Percentiles rank a stretch among this genome's conserved stretches.
These are phyloP conservation scores for Nigrograna mackinnonii DNA, from an alignment of 2,329 filamentous ascomycete genomes.

Conservation along the genomic window DNA sequence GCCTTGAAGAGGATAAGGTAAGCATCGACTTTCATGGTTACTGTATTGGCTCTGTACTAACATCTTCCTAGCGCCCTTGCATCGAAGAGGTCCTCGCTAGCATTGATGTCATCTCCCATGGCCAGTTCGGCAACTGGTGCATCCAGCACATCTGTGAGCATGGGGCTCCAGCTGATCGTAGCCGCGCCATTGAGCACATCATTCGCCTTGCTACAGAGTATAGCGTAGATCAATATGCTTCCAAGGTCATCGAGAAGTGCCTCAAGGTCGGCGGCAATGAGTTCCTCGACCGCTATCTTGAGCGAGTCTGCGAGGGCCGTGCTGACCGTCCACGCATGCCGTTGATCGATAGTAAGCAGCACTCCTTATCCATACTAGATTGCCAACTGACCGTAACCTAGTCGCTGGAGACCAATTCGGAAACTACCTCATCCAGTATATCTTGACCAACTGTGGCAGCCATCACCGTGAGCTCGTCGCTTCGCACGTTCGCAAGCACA, in stretches of 20 bases:
- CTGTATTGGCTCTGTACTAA: background rate
- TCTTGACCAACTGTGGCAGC: constrained; percentile 82
- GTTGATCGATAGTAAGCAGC: constrained; percentile 78
- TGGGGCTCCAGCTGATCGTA: constrained; percentile 86
- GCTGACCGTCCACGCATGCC: constrained; percentile 92
- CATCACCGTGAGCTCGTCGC: constrained; percentile 94
- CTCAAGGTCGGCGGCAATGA: constrained; percentile 92
- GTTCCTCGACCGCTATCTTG: constrained; percentile 89
- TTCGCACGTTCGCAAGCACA: constrained; percentile 94
- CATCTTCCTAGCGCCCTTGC: constrained; percentile 76
- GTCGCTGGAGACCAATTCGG: constrained; percentile 97
- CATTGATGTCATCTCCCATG: constrained; percentile 94
- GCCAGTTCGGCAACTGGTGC: constrained; percentile 99
- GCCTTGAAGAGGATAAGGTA: constrained; percentile 97
- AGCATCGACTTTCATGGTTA: constrained; percentile 22
- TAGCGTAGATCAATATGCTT: constrained; percentile 98
- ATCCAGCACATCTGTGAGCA: constrained; percentile 99
- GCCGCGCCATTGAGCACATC: constrained; percentile 92
- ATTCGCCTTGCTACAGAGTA: constrained; percentile 93
- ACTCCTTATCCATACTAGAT: constrained; percentile 1
- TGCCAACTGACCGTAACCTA: constrained; percentile 30
- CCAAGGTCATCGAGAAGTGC: constrained; percentile 98
- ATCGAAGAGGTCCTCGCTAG: constrained; percentile 95
- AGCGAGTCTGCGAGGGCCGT: constrained; percentile 90
- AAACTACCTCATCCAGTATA: constrained; percentile 98